Base-by-base conservation (phyloP, 202 grass and related monocot genomes). In the Alloteropsis angusta region DNA sequence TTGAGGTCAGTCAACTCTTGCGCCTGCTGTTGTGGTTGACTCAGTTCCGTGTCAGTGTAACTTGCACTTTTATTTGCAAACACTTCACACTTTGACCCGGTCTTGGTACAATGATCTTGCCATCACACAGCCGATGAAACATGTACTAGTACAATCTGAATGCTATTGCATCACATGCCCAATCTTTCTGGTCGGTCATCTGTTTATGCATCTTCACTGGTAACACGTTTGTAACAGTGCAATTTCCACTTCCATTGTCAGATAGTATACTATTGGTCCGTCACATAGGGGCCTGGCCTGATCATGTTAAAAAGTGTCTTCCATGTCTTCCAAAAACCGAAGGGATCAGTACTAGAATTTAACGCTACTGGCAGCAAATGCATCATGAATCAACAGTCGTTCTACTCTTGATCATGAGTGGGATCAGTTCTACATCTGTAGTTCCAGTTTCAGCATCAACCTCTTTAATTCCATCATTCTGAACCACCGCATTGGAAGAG, bases 341-440 rank as follows among this genome's bases (percentile, higher is more conserved):
- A 47, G 13, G 44, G 14, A 2, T 4, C 44, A 47, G 11, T 15
- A 16, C 44, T 47, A 47, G 44, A 53, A 9, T 53, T 5, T 21
- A 53, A 18, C 9, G 50, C 7, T 0, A 42, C 12, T 49, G 53
- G 4, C 44, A 45, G 45, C 62, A 61, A 50, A 43, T 22, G 43
- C 4, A 35, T 61, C 42, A 44, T 16, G 47, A 49, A 64, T 64
- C 26, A 70, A 23, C 30, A 26, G 37, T 61, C 14, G 41, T 1
- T 70, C 62, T 68, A 46, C 76, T 80, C 61, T 79, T 87, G 52
- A 46, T 45, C 54, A 88, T 58, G 9, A 87, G 68, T 6, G 80
- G 86, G 57, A 57, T 81, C 46, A 88, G 6, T 26, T 88, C 86
- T 32, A 85, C 30, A 76, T 65, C 77, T 63, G 17, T 37, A 49